Base-by-base conservation (phyloP, 495 filamentous ascomycete genomes). In the Penicillium tannophilum region DNA sequence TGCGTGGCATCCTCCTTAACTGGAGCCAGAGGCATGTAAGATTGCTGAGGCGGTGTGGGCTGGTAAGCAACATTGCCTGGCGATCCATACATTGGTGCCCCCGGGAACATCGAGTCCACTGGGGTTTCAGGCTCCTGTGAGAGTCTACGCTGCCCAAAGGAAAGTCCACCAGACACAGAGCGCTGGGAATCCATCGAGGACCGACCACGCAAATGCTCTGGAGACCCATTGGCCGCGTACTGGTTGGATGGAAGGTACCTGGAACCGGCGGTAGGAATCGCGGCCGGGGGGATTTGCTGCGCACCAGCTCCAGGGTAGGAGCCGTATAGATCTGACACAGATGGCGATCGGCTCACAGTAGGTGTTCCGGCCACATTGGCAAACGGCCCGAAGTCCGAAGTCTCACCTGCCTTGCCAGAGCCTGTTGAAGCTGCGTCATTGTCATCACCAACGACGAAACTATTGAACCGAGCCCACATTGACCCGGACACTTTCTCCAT, bases 361-460 rank as follows among this genome's bases (percentile, higher is more conserved):
- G 93, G 91, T 4, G 91, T 94, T 39, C 89, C 86, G 17, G 89
- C 80, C 44, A 97, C 80, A 49, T 86, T 88, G 30, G 88, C 85
- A 69, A 97, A 98, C 0, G 91, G 93, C 1, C 93, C 91, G 50
- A 78, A 58, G 33, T 90, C 90, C 20, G 58, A 53, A 49, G 65
- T 70, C 20, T 80, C 84, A 31, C 71, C 77, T 26, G 77, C 85
- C 49, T 82, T 83, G 23, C 76, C 75, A 35, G 88, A 83, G 12
- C 82, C 84, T 23, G 80, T 83, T 3, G 83, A 85, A 23, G 75
- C 78, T 41, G 74, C 76, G 58, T 88, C 86, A 50, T 84, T 85
- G 26, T 98, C 93, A 52, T 97, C 93, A 6, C 95, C 95, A 54
- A 89, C 88, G 51, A 99, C 90, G 64, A 98, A 98, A 58, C 90